A percentile compares a stretch with the other conserved stretches of the same genome.
phyloP scores from a whole-genome alignment of 345 rosid species.

The Anastatica hierochuntica region DNA sequence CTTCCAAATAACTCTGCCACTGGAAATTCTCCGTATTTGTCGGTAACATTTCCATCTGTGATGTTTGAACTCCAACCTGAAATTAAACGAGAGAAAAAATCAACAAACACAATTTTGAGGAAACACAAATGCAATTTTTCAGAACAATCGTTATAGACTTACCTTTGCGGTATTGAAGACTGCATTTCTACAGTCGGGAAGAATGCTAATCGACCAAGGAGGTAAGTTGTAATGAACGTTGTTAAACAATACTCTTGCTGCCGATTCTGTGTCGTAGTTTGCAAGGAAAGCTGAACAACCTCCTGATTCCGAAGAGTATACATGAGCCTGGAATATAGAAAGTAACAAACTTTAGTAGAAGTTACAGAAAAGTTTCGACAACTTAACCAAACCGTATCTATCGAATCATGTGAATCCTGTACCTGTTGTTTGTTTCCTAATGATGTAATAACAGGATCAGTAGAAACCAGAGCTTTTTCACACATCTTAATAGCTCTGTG shows the following conservation, averaged over 20 bases:
- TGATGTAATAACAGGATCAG: slow-evolving; percentile 78
- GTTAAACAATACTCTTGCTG: slow-evolving; percentile 77
- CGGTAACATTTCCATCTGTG: slow-evolving; percentile 87
- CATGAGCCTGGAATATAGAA: slow-evolving; percentile 55
- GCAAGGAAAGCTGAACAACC: slow-evolving; percentile 93
- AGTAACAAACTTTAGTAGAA: slow-evolving; percentile 14
- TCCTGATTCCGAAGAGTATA: slow-evolving; percentile 70
- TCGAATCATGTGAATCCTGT: neutral
- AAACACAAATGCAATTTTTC: neutral
- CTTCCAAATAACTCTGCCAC: slow-evolving; percentile 91
- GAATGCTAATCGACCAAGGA: slow-evolving; percentile 98
- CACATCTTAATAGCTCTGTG: slow-evolving; percentile 94
- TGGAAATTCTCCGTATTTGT: slow-evolving; percentile 40
- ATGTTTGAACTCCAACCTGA: slow-evolving; percentile 93
- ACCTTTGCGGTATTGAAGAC: slow-evolving; percentile 98
- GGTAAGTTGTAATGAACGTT: slow-evolving; percentile 96
- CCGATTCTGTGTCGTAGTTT: slow-evolving; percentile 77
- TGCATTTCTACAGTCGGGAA: slow-evolving; percentile 94
- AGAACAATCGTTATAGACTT: slow-evolving; percentile 1
- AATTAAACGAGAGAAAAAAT: slow-evolving; percentile 1
- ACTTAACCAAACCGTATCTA: neutral
- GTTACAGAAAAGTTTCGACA: neutral
- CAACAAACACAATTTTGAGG: neutral
- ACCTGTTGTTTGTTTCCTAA: slow-evolving; percentile 87
- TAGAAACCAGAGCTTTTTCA: slow-evolving; percentile 68